phyloP scores from a whole-genome alignment of 164 flowering plant species.

The Chimonanthus salicifolius region DNA sequence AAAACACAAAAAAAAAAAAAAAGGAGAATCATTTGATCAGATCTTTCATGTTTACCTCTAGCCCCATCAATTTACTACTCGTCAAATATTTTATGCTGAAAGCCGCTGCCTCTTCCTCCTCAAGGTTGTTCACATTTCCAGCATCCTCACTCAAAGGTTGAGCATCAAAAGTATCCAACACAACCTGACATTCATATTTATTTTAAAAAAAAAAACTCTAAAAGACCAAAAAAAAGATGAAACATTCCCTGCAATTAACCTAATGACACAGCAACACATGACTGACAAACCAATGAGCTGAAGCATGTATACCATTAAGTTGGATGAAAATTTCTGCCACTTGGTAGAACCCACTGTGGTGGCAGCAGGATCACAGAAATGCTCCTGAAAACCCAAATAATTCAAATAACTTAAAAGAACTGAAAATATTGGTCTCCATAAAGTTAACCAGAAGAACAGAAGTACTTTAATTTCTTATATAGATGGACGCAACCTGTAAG shows the following conservation, averaged over 20 bases:
- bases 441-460: neutral
- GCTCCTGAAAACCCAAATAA: constrained; percentile 52
- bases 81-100: constrained; percentile 94
- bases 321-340: constrained; percentile 91
- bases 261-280: neutral
- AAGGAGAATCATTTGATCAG: neutral
- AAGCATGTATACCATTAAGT: constrained; percentile 53
- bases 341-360: constrained; percentile 47
- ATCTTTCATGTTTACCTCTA: constrained; percentile 51
- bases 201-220: constrained; percentile 1
- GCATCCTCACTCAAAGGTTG: constrained; percentile 95
- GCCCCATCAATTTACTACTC: constrained; percentile 94
- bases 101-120: constrained; percentile 75
- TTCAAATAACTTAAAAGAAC: neutral
- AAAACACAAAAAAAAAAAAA: too few species aligned
- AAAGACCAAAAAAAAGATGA: neutral
- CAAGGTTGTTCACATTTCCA: constrained; percentile 80
- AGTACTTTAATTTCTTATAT: neutral
- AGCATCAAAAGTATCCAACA: constrained; percentile 87
- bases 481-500: neutral
- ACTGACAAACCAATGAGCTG: neutral
- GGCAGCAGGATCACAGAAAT: constrained; percentile 75
- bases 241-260: neutral
- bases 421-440: neutral
- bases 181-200: constrained; percentile 45